Evolutionary conservation across 352 stramenopile species (phyloP), one percentile per base, ranked within the genome.

Genomic region (Globisporangium lucens): DNA sequence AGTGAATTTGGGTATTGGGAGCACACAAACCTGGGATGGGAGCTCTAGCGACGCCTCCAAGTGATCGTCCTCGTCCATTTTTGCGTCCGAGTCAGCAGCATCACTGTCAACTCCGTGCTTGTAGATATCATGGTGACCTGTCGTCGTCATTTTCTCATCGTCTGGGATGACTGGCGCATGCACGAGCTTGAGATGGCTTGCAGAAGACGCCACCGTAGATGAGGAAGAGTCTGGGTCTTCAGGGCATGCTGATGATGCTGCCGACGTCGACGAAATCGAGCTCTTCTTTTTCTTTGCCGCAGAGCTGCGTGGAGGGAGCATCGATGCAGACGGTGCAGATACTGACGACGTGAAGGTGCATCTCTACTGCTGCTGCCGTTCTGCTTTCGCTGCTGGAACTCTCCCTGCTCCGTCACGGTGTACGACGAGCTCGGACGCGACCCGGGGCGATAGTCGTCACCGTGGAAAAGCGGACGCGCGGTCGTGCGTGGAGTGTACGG

Each of bases 381-480:
- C 15, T 13, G 36, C 7, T 63, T n/a, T 27, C 73, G 72, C 3
- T 51, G 27, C 17, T 67, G 47, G 9, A 78, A 51, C 59, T 82
- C 68, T 47, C 75, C 77, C 2, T 83, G 67, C 65, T 93, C 84
- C 2, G 61, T 71, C 9, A 70, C 56, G 0, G 75, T 85, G 58
- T 86, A 91, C 17, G 83, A 91, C 15, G 83, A 93, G 51, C 83
- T 91, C 4, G 85, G 83, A 4, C 85, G 72, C 1, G 83, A 93
- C 1, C 75, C 77, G 9, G 83, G 83, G 4, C 83, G 81, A 58
- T 93, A 93, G 68, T 91, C 83, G 57, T 93, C 85, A 13, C 85
- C 83, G n/a, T 89, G 76, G 69, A 91, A 93, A 17, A 93, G 73
- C 33, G 83, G 71, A 1, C 85, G 82, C 36, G 72, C 65, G 73